phyloP scores from a whole-genome alignment of 306 rosid species.

The Vigna radiata region DNA sequence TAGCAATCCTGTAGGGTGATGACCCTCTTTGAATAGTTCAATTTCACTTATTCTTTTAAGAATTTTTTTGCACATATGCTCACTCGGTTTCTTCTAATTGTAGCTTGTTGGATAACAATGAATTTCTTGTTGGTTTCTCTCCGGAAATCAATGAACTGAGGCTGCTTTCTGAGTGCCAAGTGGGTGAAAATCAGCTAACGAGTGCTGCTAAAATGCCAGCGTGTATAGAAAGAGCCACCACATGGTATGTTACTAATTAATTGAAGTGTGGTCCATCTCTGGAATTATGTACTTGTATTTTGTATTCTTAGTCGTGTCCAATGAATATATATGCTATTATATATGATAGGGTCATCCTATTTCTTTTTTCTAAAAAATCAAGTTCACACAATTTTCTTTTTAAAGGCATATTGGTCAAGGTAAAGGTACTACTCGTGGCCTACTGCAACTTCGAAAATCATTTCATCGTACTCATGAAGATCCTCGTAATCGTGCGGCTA shows the following conservation, averaged over 20 bases:
- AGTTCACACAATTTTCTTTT: background rate
- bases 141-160: constrained; percentile 68
- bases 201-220: constrained; percentile 49
- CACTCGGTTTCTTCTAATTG: constrained; percentile 41
- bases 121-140: constrained; percentile 61
- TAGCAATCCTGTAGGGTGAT: constrained; percentile 76
- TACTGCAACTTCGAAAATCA: background rate
- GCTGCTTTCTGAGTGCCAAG: constrained; percentile 77
- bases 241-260: constrained; percentile 61
- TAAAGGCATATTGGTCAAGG: constrained; percentile 51
- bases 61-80: constrained; percentile 23
- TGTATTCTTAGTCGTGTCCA: background rate
- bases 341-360: background rate
- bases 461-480: background rate
- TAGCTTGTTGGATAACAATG: constrained; percentile 87
- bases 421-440: constrained; percentile 47
- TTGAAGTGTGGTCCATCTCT: constrained; percentile 26
- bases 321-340: background rate
- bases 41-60: background rate
- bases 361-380: background rate
- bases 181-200: constrained; percentile 63
- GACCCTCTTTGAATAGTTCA: constrained; percentile 26
- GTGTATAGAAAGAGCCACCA: constrained; percentile 51
- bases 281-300: constrained; percentile 1
- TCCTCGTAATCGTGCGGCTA: background rate